These are phyloP conservation scores for Suhomyces guaymorum DNA, from an alignment of 1,139 yeast species.

Conservation along the genomic window DNA sequence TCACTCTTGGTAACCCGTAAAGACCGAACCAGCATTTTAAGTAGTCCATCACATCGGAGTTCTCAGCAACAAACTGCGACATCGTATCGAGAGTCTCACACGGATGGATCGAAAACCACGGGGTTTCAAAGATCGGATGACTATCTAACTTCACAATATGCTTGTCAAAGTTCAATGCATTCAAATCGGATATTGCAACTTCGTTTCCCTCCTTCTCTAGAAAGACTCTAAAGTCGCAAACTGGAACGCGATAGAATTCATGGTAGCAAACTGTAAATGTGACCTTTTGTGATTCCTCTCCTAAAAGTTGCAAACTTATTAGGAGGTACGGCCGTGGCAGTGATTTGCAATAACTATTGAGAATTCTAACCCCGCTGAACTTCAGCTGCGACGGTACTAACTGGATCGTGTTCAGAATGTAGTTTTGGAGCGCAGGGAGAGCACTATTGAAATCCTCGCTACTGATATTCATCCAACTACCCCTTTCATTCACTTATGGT, in stretches of 20 bases:
- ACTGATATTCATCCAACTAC: too few relatives aligned
- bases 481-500: too few relatives aligned
- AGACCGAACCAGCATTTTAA: conserved; percentile 32
- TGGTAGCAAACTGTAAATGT: conserved; percentile 34
- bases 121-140: conserved; percentile 31
- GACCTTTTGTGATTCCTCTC: conserved; percentile 2
- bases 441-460: too few relatives aligned
- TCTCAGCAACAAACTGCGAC: conserved; percentile 12
- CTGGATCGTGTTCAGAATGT: conserved; percentile 8
- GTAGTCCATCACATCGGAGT: conserved; percentile 16
- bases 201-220: conserved; percentile 2
- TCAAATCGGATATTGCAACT: conserved; percentile 1
- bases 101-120: conserved; percentile 40
- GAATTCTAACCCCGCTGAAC: conserved; percentile 1
- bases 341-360: conserved; percentile 3
- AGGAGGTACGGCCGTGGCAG: conserved; percentile 3
- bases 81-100: conserved; percentile 33
- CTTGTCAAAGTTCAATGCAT: neutral
- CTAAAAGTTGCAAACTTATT: conserved; percentile 1
- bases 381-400: neutral
- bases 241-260: conserved; percentile 34
- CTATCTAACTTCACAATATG: conserved; percentile 14
- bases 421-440: too few relatives aligned
- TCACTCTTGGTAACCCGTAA: conserved; percentile 26
- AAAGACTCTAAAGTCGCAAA: conserved; percentile 26